These are phyloP conservation scores for Trichoderma gamsii DNA, from an alignment of 495 filamentous ascomycete genomes.

Conservation along the genomic window DNA sequence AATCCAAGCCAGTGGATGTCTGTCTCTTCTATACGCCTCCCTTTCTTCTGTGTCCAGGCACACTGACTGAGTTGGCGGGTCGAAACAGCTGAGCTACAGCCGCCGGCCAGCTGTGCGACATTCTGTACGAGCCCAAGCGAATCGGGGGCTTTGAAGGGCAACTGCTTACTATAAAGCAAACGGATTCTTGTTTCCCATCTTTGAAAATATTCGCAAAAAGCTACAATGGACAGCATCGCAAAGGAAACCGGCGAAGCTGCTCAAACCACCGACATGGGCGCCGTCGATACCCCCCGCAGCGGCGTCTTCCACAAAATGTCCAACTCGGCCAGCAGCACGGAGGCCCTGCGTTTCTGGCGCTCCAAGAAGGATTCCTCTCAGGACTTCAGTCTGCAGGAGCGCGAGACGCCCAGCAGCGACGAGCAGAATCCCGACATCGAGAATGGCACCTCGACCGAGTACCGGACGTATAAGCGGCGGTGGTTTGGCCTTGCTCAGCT, in stretches of 20 bases:
- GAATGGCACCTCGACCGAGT: constrained; percentile 31
- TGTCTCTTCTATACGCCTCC: background rate
- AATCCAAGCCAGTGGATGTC: background rate
- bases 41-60: background rate
- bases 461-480: constrained; percentile 79
- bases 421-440: constrained; percentile 12
- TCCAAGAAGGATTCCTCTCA: constrained; percentile 5
- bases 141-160: background rate
- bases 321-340: background rate
- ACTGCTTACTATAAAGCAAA: background rate
- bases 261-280: background rate
- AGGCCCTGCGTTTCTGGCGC: constrained; percentile 2
- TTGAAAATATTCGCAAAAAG: no score
- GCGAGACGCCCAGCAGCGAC: background rate
- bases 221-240: background rate
- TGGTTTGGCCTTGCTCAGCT: constrained; percentile 85
- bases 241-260: background rate
- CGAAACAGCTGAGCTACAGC: background rate
- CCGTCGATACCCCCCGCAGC: background rate
- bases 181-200: background rate
- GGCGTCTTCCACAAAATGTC: constrained; percentile 9
- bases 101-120: background rate
- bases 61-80: background rate
- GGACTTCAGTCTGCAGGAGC: constrained; percentile 2
- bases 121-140: background rate